A percentile compares a stretch with the other conserved stretches of the same genome.
Conservation (phyloP, 2,329 filamentous ascomycete species). For the Aspergillus japonicus region DNA sequence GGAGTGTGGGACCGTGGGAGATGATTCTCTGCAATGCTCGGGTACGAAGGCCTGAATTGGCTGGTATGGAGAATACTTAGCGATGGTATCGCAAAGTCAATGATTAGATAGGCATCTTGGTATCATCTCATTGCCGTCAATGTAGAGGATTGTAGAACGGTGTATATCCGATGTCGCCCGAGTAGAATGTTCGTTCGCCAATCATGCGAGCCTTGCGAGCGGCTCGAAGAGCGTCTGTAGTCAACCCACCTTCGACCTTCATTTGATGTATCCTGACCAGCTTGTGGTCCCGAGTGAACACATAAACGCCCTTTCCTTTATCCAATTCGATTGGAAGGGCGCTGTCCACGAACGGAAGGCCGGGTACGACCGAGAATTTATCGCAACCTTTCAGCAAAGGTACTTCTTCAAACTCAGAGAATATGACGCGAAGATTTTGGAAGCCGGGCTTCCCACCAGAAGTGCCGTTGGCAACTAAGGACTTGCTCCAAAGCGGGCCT, state of each 20-base stretch:
- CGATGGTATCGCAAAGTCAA: conserved; percentile 22
- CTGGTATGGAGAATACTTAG: conserved; percentile 4
- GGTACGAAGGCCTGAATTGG: not conserved
- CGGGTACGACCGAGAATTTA: conserved; percentile 32
- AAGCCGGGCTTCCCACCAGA: conserved; percentile 21
- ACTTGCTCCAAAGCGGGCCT: conserved; percentile 64
- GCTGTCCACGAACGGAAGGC: conserved; percentile 37
- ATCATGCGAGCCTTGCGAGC: conserved; percentile 44
- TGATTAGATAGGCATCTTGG: conserved; percentile 8
- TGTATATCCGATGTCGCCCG: conserved; percentile 25
- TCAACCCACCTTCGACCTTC: conserved; percentile 42
- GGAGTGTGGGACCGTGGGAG: not conserved
- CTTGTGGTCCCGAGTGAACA: conserved; percentile 39
- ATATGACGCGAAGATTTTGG: conserved; percentile 37
- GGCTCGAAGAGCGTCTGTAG: conserved; percentile 35
- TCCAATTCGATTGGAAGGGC: conserved; percentile 27
- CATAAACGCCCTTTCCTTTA: conserved; percentile 32
- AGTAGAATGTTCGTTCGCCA: conserved; percentile 28
- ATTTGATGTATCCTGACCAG: conserved; percentile 38
- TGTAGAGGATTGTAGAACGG: conserved; percentile 36
- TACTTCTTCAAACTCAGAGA: conserved; percentile 37
- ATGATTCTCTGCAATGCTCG: not conserved
- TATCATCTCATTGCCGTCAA: conserved; percentile 18
- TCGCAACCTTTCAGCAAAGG: conserved; percentile 26
- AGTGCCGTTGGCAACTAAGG: conserved; percentile 25